phyloP scores from a whole-genome alignment of 2,329 filamentous ascomycete genomes.

The Claviceps spartinae region DNA sequence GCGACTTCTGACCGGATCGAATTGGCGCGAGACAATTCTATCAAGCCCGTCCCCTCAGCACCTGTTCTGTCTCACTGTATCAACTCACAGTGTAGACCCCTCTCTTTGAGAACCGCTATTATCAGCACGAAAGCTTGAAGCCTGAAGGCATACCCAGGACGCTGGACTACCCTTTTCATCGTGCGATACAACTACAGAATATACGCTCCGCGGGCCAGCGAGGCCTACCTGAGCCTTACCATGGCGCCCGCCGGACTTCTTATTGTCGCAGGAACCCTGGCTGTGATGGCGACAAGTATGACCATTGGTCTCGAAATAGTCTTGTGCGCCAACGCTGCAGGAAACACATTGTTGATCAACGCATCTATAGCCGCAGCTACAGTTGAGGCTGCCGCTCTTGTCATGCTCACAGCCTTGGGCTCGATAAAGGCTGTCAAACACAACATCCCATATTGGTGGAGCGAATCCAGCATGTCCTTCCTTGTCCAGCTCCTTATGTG shows the following conservation, averaged over 20 bases:
- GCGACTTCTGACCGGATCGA: background rate
- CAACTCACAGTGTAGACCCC: no score
- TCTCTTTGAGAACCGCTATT: background rate
- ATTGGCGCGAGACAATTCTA: background rate
- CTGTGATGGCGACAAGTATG: conserved; percentile 9
- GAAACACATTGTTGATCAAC: conserved; percentile 2
- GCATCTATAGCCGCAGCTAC: conserved; percentile 15
- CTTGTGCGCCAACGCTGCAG: conserved; percentile 4
- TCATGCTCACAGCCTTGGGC: conserved; percentile 17
- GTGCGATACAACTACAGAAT: background rate
- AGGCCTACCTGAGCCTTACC: conserved; percentile 1
- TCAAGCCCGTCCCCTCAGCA: background rate
- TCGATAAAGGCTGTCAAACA: conserved; percentile 17
- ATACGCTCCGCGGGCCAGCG: background rate
- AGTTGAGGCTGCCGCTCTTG: conserved; percentile 16
- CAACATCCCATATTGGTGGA: conserved; percentile 12
- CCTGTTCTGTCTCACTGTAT: background rate
- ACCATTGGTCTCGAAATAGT: conserved; percentile 10
- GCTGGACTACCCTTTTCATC: background rate
- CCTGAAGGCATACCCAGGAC: background rate
- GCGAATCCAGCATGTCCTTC: conserved; percentile 14
- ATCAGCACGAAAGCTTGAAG: background rate
- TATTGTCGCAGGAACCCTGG: conserved; percentile 7
- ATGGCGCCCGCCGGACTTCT: conserved; percentile 7
- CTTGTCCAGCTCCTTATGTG: conserved; percentile 24